Base-by-base conservation (phyloP, 2,329 filamentous ascomycete genomes). In the Simplicillium aogashimaense region DNA sequence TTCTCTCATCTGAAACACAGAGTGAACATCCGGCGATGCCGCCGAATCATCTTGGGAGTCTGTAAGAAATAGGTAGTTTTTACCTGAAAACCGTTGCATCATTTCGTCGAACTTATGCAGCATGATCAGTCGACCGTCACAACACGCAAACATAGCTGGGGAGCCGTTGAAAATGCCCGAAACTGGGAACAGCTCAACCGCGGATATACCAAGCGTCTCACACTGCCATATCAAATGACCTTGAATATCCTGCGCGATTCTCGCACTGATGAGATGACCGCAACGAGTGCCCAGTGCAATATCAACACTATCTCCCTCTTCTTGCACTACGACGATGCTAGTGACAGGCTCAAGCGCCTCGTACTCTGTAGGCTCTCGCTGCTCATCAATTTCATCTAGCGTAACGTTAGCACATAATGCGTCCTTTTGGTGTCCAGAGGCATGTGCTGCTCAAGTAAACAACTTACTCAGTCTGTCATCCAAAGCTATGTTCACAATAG, bases 241-340 rank as follows among this genome's bases (percentile, higher is more conserved):
- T 1, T 48, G 42, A 3, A 43, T 39, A 7, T 50, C 34, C 16
- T 41, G 43, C 4, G 45, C 47, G 6, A 58, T 32, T 13, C 48
- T 48, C 18, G 72, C 40, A 0, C 61, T 70, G 20, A 73, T 52
- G 2, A 77, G 52, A 29, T 72, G 64, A 2, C 75, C 75, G 41
- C 68, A 69, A 39, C 72, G 64, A 18, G 70, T 75, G 8, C 74
- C 74, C 8, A 64, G 50, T 4, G 67, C 50, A 2, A 76, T 38
- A 12, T 60, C 50, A 1, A 55, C 48, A 7, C 50, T 52, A 11
- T 52, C 43, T 2, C 39, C 33, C 3, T 45, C 46, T 39, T 61
- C 53, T 3, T 51, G 49, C 7, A 64, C 47, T 32, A 52, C 44
- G 25, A 60, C 58, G 29, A 76, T 59, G 40, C 67, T 73, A 8